Evolutionary conservation across 2,329 filamentous ascomycete species (phyloP).

Genomic region (Fusarium pseudoanthophilum): DNA sequence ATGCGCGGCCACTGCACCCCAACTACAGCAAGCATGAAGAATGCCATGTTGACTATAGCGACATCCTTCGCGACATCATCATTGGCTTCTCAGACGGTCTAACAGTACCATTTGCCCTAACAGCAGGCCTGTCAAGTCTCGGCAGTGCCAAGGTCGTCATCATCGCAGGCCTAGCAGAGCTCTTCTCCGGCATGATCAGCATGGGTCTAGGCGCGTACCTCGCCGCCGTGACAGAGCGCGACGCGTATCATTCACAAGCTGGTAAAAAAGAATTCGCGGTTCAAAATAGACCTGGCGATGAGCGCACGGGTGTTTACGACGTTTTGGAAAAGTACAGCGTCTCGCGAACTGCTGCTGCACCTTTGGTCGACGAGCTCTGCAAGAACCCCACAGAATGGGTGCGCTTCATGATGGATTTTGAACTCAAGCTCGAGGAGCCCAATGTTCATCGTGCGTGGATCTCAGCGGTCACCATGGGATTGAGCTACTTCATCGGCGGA

Average conservation of each 20-base stretch:
- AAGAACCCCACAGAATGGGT: slow-evolving; percentile 61
- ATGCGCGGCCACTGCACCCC: slow-evolving; percentile 35
- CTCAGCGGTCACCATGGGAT: slow-evolving; percentile 72
- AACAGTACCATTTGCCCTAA: slow-evolving; percentile 83
- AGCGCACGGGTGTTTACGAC: slow-evolving; percentile 60
- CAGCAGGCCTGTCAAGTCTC: slow-evolving; percentile 75
- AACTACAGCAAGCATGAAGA: slow-evolving; percentile 38
- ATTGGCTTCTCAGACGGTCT: slow-evolving; percentile 83
- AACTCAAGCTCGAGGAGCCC: slow-evolving; percentile 59
- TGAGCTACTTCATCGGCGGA: slow-evolving; percentile 77
- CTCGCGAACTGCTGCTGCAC: slow-evolving; percentile 53
- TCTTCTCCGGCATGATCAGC: slow-evolving; percentile 79
- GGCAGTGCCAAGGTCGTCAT: slow-evolving; percentile 75
- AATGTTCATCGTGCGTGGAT: slow-evolving; percentile 59
- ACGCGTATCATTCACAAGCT: slow-evolving; percentile 62
- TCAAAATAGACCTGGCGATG: slow-evolving; percentile 54
- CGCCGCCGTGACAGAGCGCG: slow-evolving; percentile 68
- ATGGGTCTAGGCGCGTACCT: slow-evolving; percentile 83
- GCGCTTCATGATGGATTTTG: slow-evolving; percentile 70
- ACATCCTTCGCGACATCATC: slow-evolving; percentile 71
- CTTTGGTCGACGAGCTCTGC: slow-evolving; percentile 62
- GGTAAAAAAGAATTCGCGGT: slow-evolving; percentile 58
- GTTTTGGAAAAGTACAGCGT: slow-evolving; percentile 64
- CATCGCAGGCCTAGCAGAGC: slow-evolving; percentile 77
- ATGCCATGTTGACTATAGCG: slow-evolving; percentile 52